Conservation (phyloP, 1,284 basidiomycete species). For the Malassezia nana region DNA sequence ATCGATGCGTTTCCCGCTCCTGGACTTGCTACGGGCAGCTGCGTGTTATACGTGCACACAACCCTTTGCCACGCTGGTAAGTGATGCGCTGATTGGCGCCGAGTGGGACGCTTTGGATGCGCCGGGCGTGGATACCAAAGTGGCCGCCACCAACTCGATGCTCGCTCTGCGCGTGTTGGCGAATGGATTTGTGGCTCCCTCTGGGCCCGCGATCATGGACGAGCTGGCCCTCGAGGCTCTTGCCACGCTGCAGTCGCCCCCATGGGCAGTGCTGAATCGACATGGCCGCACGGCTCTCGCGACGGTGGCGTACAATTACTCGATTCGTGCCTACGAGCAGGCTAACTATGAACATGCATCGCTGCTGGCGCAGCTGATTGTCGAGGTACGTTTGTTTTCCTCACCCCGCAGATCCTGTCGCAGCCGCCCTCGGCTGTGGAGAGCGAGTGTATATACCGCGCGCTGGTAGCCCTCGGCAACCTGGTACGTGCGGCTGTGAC, state of each 20-base stretch:
- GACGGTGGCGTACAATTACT: slow-evolving; percentile 70
- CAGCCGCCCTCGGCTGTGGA: slow-evolving; percentile 56
- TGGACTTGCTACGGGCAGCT: slow-evolving; percentile 74
- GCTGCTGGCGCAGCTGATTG: slow-evolving; percentile 25
- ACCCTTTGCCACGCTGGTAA: slow-evolving; percentile 56
- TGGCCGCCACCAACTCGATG: slow-evolving; percentile 71
- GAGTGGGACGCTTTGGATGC: slow-evolving; percentile 59
- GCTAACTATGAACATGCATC: too few species aligned
- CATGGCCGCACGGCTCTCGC: slow-evolving; percentile 63
- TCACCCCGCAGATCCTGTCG: slow-evolving; percentile 10
- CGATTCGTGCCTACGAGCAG: slow-evolving; percentile 9
- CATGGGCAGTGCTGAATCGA: slow-evolving; percentile 55
- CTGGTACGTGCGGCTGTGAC: slow-evolving; percentile 54
- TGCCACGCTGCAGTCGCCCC: slow-evolving; percentile 21
- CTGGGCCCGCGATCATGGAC: slow-evolving; percentile 39
- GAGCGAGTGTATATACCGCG: slow-evolving; percentile 71
- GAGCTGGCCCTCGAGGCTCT: slow-evolving; percentile 48
- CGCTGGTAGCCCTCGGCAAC: slow-evolving; percentile 78
- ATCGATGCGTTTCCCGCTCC: slow-evolving; percentile 72
- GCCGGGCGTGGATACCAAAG: slow-evolving; percentile 52
- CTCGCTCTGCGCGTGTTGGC: slow-evolving; percentile 71
- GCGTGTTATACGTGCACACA: slow-evolving; percentile 55
- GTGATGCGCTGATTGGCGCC: slow-evolving; percentile 60
- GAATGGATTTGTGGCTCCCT: slow-evolving; percentile 58
- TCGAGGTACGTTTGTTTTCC: slow-evolving; percentile 20